These are phyloP conservation scores for Mortierella sp. DNA, from an alignment of 371 early-diverging fungal genomes.

Conservation along the genomic window DNA sequence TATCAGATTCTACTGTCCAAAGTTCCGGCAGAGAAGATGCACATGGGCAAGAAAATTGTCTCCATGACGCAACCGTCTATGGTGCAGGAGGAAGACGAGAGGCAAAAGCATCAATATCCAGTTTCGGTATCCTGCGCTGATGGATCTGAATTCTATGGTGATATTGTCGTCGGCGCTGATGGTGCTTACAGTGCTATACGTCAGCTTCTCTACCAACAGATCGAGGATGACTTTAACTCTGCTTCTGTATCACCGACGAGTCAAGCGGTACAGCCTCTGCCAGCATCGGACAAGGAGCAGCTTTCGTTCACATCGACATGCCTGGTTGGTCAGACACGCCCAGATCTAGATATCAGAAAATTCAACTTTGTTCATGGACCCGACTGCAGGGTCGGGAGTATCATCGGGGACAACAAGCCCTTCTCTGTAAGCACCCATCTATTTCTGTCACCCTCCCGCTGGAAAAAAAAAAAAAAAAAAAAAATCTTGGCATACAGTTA, in stretches of 20 bases:
- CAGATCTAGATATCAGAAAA: constrained; percentile 12
- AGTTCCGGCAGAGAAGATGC: constrained; percentile 18
- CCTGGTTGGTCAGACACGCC: constrained; percentile 28
- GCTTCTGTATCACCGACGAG: not conserved
- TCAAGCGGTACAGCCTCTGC: constrained; percentile 3
- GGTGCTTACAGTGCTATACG: constrained; percentile 41
- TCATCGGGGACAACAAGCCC: constrained; percentile 39
- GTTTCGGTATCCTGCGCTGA: constrained; percentile 20
- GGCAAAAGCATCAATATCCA: not conserved
- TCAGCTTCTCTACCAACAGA: constrained; percentile 19
- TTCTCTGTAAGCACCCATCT: constrained; percentile 21
- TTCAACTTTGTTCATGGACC: constrained; percentile 20
- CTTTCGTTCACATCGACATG: constrained; percentile 28
- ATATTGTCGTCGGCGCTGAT: constrained; percentile 45
- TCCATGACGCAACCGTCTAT: constrained; percentile 17
- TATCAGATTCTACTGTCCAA: constrained; percentile 24
- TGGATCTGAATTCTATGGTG: constrained; percentile 14
- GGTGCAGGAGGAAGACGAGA: not conserved
- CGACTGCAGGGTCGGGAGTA: constrained; percentile 30
- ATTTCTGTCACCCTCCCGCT: too few species aligned
- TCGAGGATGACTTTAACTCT: constrained; percentile 9
- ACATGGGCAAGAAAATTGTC: constrained; percentile 27
- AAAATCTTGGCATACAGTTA: too few species aligned
- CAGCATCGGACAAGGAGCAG: constrained; percentile 24
- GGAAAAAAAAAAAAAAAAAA: too few species aligned